Evolutionary conservation across 306 rosid genomes (phyloP).

Genomic region (Rosa rugosa): DNA sequence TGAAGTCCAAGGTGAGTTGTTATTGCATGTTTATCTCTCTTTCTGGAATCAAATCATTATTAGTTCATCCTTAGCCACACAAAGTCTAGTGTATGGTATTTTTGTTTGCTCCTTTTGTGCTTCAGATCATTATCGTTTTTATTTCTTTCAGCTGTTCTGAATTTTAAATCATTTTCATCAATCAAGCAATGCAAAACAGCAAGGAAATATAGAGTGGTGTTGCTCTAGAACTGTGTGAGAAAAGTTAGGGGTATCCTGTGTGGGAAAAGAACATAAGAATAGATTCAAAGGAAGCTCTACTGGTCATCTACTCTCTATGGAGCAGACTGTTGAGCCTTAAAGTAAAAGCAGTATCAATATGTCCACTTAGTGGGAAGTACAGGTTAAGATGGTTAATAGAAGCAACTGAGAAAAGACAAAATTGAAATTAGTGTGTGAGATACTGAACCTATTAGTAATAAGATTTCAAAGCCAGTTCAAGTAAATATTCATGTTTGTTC

Average conservation of each 20-base stretch:
- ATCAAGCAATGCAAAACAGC: neutral
- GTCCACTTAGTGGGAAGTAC: neutral
- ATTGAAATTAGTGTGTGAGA: neutral
- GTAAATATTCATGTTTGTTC: neutral
- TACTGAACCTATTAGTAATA: neutral
- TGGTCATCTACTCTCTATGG: too few relatives aligned
- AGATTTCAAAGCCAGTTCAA: neutral
- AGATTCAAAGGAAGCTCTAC: neutral
- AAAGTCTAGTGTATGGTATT: neutral
- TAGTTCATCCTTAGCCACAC: neutral
- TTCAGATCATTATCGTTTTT: neutral
- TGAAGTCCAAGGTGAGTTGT: constrained; percentile 76
- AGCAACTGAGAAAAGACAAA: neutral
- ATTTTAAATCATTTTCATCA: neutral
- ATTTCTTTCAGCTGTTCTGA: neutral
- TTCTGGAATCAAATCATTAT: neutral
- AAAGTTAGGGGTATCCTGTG: neutral
- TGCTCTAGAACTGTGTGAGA: neutral
- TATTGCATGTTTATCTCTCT: constrained; percentile 14
- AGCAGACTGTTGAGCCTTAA: neutral
- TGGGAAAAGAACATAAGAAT: neutral
- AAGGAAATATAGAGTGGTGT: neutral
- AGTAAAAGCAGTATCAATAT: neutral
- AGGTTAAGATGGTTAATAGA: neutral
- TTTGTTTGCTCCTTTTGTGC: neutral